phyloP scores from a whole-genome alignment of 2,329 filamentous ascomycete genomes.

The Aureobasidium sp. region DNA sequence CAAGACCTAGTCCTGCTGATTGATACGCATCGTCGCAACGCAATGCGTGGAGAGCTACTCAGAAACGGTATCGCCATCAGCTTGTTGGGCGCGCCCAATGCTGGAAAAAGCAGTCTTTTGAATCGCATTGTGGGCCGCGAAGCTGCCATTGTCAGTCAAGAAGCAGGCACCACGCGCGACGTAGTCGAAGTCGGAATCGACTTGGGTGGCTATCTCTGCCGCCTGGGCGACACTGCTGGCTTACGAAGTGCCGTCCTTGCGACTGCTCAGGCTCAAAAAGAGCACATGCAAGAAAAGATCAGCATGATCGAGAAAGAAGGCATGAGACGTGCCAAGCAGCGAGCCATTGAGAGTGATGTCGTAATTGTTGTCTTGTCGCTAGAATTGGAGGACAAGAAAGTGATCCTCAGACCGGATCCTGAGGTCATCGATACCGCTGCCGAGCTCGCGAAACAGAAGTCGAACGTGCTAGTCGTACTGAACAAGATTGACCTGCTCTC shows the following conservation, averaged over 20 bases:
- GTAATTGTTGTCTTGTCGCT: slow-evolving; percentile 75
- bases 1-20: slow-evolving; percentile 56
- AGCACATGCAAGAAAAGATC: slow-evolving; percentile 36
- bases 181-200: slow-evolving; percentile 89
- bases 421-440: slow-evolving; percentile 51
- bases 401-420: slow-evolving; percentile 37
- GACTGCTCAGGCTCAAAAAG: background rate
- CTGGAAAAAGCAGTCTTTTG: slow-evolving; percentile 88
- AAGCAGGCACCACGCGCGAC: slow-evolving; percentile 90
- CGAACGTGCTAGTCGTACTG: slow-evolving; percentile 51
- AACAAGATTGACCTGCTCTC: slow-evolving; percentile 52
- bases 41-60: slow-evolving; percentile 74
- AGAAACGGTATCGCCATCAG: slow-evolving; percentile 80
- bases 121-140: slow-evolving; percentile 86
- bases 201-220: slow-evolving; percentile 80
- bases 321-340: slow-evolving; percentile 75
- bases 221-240: slow-evolving; percentile 92
- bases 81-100: slow-evolving; percentile 85
- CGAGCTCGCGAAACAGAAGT: slow-evolving; percentile 42
- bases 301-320: slow-evolving; percentile 81
- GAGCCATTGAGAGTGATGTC: slow-evolving; percentile 76
- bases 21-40: slow-evolving; percentile 63
- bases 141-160: slow-evolving; percentile 87
- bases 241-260: slow-evolving; percentile 49
- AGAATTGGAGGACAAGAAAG: slow-evolving; percentile 40